These are phyloP conservation scores for Monilinia polystroma DNA, from an alignment of 2,329 filamentous ascomycete genomes.

Conservation along the genomic window DNA sequence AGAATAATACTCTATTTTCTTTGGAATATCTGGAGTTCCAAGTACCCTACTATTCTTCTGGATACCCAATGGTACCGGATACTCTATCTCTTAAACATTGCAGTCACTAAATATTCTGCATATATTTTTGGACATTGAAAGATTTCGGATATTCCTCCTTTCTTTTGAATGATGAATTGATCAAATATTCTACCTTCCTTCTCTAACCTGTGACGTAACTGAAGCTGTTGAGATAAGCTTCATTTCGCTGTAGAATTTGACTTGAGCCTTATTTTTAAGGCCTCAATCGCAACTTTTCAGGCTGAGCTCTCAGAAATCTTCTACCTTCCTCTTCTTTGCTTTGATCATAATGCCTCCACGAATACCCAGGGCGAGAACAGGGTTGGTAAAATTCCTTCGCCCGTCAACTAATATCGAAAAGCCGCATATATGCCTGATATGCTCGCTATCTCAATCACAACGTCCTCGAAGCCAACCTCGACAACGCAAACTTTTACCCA, in stretches of 20 bases:
- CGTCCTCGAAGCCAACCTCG: conserved; percentile 19
- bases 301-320: conserved; percentile 23
- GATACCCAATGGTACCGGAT: too few relatives aligned
- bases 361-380: conserved; percentile 33
- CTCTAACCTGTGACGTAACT: conserved; percentile 15
- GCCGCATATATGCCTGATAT: conserved; percentile 35
- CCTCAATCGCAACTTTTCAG: not conserved
- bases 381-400: conserved; percentile 25
- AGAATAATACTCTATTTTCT: too few relatives aligned
- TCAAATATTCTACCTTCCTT: not conserved
- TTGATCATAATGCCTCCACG: conserved; percentile 39
- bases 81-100: too few relatives aligned
- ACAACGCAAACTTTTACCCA: conserved; percentile 21
- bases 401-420: conserved; percentile 21
- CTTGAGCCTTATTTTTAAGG: conserved; percentile 24
- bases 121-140: too few relatives aligned
- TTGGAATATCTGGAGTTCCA: too few relatives aligned
- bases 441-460: conserved; percentile 28
- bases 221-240: conserved; percentile 15
- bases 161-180: not conserved
- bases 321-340: conserved; percentile 23
- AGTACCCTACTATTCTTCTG: too few relatives aligned
- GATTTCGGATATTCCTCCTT: too few relatives aligned
- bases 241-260: not conserved
- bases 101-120: too few relatives aligned